A percentile compares a stretch with the other conserved stretches of the same genome.
These are phyloP conservation scores for Asterophora lycoperdoides DNA, from an alignment of 768 basidiomycete genomes.

Conservation along the genomic window DNA sequence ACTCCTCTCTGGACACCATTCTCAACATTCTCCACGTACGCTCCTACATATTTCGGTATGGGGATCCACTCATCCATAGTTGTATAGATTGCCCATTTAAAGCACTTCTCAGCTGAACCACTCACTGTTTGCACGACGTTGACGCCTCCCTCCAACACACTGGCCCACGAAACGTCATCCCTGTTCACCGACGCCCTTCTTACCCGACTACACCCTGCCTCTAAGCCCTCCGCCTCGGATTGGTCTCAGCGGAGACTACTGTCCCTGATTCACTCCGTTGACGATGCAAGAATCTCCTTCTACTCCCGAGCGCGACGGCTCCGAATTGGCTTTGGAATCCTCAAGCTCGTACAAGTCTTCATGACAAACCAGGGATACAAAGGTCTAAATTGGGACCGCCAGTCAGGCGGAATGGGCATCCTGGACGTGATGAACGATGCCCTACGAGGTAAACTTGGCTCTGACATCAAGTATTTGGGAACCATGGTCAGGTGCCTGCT, in stretches of 20 bases:
- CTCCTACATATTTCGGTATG: neutral
- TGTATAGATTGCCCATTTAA: slow-evolving; percentile 56
- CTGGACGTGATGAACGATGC: slow-evolving; percentile 41
- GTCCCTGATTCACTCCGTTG: slow-evolving; percentile 30
- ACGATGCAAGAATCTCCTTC: slow-evolving; percentile 35
- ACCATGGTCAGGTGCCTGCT: slow-evolving; percentile 44
- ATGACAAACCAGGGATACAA: slow-evolving; percentile 42
- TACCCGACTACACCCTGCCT: slow-evolving; percentile 26
- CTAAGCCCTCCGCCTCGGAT: slow-evolving; percentile 12
- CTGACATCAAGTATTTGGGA: slow-evolving; percentile 42
- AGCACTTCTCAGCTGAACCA: slow-evolving; percentile 63
- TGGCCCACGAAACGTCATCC: slow-evolving; percentile 18
- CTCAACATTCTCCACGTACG: slow-evolving; percentile 60
- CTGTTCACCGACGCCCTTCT: slow-evolving; percentile 34
- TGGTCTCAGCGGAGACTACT: slow-evolving; percentile 26
- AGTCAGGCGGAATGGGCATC: slow-evolving; percentile 18
- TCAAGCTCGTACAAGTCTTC: slow-evolving; percentile 40
- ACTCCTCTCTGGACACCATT: slow-evolving; percentile 52
- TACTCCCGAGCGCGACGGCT: slow-evolving; percentile 26
- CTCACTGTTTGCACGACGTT: slow-evolving; percentile 40
- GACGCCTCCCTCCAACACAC: slow-evolving; percentile 19
- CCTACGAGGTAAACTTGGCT: slow-evolving; percentile 40
- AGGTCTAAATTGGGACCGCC: slow-evolving; percentile 28
- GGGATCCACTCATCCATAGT: neutral
- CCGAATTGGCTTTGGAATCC: slow-evolving; percentile 45